These are phyloP conservation scores for Hyaloscypha variabilis DNA, from an alignment of 495 filamentous ascomycete species.

Conservation along the genomic window DNA sequence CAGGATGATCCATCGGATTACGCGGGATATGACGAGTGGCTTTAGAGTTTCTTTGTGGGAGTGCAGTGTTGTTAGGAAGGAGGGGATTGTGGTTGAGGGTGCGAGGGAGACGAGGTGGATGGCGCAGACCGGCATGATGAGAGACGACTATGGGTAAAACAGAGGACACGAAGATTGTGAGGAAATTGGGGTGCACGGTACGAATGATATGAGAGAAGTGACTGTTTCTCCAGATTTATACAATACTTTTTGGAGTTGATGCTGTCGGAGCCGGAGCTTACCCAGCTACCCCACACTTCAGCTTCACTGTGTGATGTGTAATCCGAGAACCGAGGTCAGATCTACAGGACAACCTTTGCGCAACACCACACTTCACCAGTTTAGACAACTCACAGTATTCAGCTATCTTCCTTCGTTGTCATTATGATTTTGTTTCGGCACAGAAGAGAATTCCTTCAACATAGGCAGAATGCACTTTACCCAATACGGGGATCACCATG, in stretches of 20 bases:
- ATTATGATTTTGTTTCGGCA: no score
- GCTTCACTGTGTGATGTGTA: not conserved
- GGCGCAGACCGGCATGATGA: constrained; percentile 48
- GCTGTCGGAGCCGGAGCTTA: not conserved
- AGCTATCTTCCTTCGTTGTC: no score
- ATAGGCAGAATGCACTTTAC: no score
- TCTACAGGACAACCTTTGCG: not conserved
- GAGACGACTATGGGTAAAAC: not conserved
- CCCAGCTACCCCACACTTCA: constrained; percentile 3
- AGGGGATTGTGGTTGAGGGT: constrained; percentile 33
- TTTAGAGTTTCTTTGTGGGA: constrained; percentile 27
- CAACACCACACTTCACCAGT: not conserved
- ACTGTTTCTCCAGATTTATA: no score
- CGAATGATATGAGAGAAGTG: no score
- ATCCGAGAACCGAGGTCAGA: not conserved
- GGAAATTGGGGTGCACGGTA: no score
- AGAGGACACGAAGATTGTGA: not conserved
- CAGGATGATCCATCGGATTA: constrained; percentile 59
- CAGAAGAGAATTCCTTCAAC: no score
- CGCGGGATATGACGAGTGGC: constrained; percentile 50
- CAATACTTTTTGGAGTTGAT: no score
- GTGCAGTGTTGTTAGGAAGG: constrained; percentile 34
- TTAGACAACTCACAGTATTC: no score
- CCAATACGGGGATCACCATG: not conserved
- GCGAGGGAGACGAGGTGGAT: constrained; percentile 47